phyloP scores from a whole-genome alignment of 108 stramenopile genomes.

The Nannochloropsis gaditana region DNA sequence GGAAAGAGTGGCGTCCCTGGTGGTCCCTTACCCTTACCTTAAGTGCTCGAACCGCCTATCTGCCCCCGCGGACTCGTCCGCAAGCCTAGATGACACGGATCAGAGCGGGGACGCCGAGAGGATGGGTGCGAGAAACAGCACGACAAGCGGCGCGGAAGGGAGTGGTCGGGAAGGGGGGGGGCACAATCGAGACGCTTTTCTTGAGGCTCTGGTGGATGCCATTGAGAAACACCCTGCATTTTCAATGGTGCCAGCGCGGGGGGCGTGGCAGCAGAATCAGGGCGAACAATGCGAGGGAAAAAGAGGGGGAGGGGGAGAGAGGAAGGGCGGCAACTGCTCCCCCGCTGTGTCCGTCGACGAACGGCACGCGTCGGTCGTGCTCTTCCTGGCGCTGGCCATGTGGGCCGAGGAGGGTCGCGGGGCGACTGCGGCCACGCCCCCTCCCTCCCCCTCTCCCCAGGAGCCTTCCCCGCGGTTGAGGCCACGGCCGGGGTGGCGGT shows the following conservation, averaged over 20 bases:
- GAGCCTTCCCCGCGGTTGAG: too few relatives aligned
- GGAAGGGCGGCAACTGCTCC: background rate
- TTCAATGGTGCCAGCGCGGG: background rate
- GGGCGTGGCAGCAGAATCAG: background rate
- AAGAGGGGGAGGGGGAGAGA: background rate
- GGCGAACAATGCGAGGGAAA: background rate
- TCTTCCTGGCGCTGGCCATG: slow-evolving; percentile 5
- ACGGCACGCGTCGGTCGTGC: background rate
- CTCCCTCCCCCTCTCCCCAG: background rate
- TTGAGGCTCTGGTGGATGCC: background rate
- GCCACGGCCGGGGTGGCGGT: background rate
- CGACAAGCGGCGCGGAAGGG: background rate
- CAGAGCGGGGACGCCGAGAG: background rate
- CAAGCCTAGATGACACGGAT: background rate
- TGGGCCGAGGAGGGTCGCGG: background rate
- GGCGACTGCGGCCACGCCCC: background rate
- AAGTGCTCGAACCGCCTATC: background rate
- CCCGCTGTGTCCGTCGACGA: background rate
- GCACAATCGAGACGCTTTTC: background rate
- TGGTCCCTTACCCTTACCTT: slow-evolving; percentile 23
- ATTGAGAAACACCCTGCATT: background rate
- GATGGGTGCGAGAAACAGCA: background rate
- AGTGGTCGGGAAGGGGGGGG: background rate
- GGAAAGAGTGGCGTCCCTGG: slow-evolving; percentile 21
- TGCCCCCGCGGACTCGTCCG: too few relatives aligned